Conservation (phyloP, 2,329 filamentous ascomycete species). For the Chlorencoelia australis region DNA sequence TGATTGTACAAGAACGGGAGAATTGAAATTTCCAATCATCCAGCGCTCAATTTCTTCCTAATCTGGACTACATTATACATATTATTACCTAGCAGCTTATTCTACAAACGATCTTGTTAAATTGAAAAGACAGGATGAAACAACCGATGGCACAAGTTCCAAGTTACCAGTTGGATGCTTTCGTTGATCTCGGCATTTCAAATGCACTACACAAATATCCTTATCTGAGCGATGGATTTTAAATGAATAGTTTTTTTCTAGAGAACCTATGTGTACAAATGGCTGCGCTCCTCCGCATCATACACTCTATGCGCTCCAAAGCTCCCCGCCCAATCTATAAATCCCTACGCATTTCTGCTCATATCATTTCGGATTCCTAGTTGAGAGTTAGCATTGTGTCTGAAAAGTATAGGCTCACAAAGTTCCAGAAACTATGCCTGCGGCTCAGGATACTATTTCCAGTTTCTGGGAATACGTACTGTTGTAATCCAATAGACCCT, state of each 20-base stretch:
- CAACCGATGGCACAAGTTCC: too few relatives aligned
- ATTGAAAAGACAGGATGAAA: too few relatives aligned
- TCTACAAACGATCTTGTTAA: too few relatives aligned
- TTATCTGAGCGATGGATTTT: neutral
- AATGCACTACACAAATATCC: neutral
- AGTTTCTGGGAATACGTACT: too few relatives aligned
- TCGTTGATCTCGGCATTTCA: neutral
- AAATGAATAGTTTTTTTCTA: constrained; percentile 17
- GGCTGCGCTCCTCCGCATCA: constrained; percentile 24
- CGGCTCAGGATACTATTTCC: too few relatives aligned
- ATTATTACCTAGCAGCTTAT: too few relatives aligned
- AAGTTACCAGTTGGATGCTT: too few relatives aligned
- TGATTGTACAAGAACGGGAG: too few relatives aligned
- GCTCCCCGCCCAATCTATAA: constrained; percentile 11
- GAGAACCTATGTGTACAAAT: constrained; percentile 27
- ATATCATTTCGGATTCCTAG: constrained; percentile 65
- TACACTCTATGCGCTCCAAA: constrained; percentile 24
- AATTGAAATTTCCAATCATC: too few relatives aligned
- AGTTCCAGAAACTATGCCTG: neutral
- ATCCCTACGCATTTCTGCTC: constrained; percentile 55
- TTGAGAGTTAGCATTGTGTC: neutral
- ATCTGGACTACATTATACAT: too few relatives aligned
- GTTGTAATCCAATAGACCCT: constrained; percentile 70
- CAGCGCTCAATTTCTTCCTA: too few relatives aligned
- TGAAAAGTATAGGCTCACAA: neutral